Percentiles rank a stretch among this genome's conserved stretches.
These are phyloP conservation scores for Candida ponderosae DNA, from an alignment of 805 yeast species.

Conservation along the genomic window DNA sequence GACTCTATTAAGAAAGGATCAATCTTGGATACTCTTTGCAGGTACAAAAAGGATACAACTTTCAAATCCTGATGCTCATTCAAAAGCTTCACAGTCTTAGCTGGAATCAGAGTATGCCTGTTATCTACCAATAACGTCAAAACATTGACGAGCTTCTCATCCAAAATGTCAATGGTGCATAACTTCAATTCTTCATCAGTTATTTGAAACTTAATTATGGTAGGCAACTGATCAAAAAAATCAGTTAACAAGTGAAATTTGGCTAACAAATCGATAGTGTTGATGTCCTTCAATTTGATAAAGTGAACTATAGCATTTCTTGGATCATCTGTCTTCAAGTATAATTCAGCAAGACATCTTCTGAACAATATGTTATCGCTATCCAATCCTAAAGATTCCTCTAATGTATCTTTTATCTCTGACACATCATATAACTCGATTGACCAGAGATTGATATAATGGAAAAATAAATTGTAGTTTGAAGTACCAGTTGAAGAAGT, in stretches of 20 bases:
- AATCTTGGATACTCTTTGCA: slow-evolving; percentile 46
- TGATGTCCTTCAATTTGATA: slow-evolving; percentile 43
- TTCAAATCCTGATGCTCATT: slow-evolving; percentile 27
- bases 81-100: slow-evolving; percentile 40
- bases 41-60: slow-evolving; percentile 53
- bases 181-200: slow-evolving; percentile 27
- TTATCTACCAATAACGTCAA: slow-evolving; percentile 51
- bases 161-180: slow-evolving; percentile 34
- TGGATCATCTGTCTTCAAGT: slow-evolving; percentile 50
- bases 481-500: slow-evolving; percentile 21
- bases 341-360: slow-evolving; percentile 40
- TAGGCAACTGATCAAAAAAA: slow-evolving; percentile 42
- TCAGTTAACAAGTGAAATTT: slow-evolving; percentile 53
- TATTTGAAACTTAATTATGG: slow-evolving; percentile 37
- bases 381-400: slow-evolving; percentile 31
- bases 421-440: slow-evolving; percentile 38
- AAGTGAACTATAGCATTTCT: slow-evolving; percentile 58
- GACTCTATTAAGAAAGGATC: slow-evolving; percentile 50
- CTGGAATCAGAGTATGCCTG: slow-evolving; percentile 58
- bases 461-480: slow-evolving; percentile 23
- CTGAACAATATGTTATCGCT: slow-evolving; percentile 26
- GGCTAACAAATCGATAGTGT: slow-evolving; percentile 50
- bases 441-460: slow-evolving; percentile 50
- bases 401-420: slow-evolving; percentile 30
- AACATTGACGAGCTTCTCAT: slow-evolving; percentile 32